Percentiles rank a stretch among this genome's conserved stretches.
Conservation (phyloP, 176 grass and related monocot genomes). For the Musa schizocarpa region DNA sequence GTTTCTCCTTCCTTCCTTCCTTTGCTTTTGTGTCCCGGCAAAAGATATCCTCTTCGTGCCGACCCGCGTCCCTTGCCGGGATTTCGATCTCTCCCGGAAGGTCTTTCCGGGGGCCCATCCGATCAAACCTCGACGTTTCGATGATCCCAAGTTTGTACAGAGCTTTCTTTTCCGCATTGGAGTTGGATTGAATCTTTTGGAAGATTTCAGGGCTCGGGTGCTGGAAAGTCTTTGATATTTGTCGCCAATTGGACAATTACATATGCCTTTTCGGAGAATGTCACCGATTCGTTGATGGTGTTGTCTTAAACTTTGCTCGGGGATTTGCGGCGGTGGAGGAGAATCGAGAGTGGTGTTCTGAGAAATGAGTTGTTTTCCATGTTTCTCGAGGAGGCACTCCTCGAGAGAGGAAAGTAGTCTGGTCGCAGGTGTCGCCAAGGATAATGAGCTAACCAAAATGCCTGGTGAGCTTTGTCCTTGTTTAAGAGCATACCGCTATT, state of each 20-base stretch:
- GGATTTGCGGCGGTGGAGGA: neutral
- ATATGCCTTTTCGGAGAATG: neutral
- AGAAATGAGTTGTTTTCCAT: slow-evolving; percentile 7
- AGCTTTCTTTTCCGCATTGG: neutral
- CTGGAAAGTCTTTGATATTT: neutral
- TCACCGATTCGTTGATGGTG: neutral
- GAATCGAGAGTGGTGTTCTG: neutral
- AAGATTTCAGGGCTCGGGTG: neutral
- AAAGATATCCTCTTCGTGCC: neutral
- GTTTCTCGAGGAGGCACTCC: neutral
- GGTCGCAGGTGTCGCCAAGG: too few species aligned
- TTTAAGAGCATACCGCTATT: neutral
- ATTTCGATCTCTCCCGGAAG: neutral
- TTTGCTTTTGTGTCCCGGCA: neutral
- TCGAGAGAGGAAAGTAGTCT: neutral
- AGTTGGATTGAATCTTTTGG: neutral
- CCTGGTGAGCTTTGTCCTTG: neutral
- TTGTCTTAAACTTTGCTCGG: neutral
- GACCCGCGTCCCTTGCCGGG: neutral
- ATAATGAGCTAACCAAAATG: neutral
- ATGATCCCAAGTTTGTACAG: neutral
- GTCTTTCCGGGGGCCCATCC: neutral
- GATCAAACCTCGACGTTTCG: neutral
- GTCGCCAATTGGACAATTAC: neutral
- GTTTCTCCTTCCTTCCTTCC: neutral